phyloP scores from a whole-genome alignment of 495 filamentous ascomycete species.

The Choiromyces venosus region DNA sequence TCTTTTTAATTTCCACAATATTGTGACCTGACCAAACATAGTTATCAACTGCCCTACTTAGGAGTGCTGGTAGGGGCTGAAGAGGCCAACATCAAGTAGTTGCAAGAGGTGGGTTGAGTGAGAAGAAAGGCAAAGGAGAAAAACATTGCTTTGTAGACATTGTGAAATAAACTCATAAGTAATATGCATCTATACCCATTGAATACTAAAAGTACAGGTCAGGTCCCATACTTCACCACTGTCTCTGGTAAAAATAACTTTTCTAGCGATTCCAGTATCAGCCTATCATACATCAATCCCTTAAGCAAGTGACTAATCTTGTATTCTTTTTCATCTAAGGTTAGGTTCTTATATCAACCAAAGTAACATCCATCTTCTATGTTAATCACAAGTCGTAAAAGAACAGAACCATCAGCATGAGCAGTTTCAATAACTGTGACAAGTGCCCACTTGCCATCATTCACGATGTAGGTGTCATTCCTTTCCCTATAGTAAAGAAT shows the following conservation, averaged over 20 bases:
- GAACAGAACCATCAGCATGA: slow-evolving; percentile 10
- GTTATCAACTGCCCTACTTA: slow-evolving; percentile 9
- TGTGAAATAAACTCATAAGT: slow-evolving; percentile 10
- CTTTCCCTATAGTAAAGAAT: neutral
- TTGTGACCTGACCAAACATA: neutral
- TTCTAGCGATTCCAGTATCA: too few species aligned
- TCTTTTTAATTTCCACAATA: too few species aligned
- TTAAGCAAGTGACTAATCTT: too few species aligned
- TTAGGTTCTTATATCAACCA: slow-evolving; percentile 9
- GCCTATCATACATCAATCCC: too few species aligned
- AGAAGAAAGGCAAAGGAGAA: too few species aligned
- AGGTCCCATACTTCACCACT: too few species aligned
- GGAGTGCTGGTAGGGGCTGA: too few species aligned
- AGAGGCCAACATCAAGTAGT: slow-evolving; percentile 10
- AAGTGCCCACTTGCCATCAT: slow-evolving; percentile 13
- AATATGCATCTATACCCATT: slow-evolving; percentile 13
- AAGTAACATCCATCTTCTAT: slow-evolving; percentile 9
- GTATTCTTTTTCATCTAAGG: too few species aligned
- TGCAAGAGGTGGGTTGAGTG: slow-evolving; percentile 13
- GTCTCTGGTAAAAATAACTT: too few species aligned
- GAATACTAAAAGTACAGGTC: slow-evolving; percentile 8
- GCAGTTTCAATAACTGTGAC: slow-evolving; percentile 15
- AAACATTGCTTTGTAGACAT: slow-evolving; percentile 4
- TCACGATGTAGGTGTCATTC: neutral
- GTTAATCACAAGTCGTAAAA: slow-evolving; percentile 4